Evolutionary conservation across 768 basidiomycete genomes (phyloP).

Genomic region (Suillus lakei): DNA sequence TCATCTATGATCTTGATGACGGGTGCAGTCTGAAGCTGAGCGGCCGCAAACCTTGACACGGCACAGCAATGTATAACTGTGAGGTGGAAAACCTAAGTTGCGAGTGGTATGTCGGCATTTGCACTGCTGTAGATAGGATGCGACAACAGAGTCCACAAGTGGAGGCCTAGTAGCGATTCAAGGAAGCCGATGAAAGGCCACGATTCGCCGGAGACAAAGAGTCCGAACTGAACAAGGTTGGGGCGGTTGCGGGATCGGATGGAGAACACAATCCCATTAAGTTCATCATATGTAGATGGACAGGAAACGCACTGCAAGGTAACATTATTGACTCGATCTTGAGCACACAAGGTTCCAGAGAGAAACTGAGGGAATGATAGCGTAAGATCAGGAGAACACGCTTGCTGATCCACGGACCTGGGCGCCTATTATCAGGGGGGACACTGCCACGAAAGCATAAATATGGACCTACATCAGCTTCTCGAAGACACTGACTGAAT

Average conservation of each 20-base stretch:
- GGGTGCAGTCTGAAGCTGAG: neutral
- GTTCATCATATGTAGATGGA: neutral
- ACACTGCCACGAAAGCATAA: slow-evolving; percentile 6
- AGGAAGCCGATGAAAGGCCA: neutral
- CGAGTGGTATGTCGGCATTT: neutral
- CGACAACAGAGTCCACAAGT: neutral
- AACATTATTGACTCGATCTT: neutral
- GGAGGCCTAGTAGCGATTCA: neutral
- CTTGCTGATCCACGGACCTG: neutral
- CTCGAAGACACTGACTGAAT: neutral
- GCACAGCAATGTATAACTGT: neutral
- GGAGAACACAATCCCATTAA: neutral
- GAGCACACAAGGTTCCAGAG: neutral
- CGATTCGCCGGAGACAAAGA: neutral
- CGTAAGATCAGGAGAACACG: neutral
- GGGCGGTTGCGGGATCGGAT: neutral
- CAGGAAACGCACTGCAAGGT: neutral
- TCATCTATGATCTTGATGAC: neutral
- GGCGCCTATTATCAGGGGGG: neutral
- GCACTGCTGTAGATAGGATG: neutral
- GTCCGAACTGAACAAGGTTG: neutral
- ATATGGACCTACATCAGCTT: slow-evolving; percentile 5
- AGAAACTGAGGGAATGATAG: no score
- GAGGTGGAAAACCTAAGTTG: neutral
- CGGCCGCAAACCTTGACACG: neutral